A percentile compares a stretch with the other conserved stretches of the same genome.
Evolutionary conservation across 495 filamentous ascomycete species (phyloP).

Genomic region (Penicillium bialowiezense): DNA sequence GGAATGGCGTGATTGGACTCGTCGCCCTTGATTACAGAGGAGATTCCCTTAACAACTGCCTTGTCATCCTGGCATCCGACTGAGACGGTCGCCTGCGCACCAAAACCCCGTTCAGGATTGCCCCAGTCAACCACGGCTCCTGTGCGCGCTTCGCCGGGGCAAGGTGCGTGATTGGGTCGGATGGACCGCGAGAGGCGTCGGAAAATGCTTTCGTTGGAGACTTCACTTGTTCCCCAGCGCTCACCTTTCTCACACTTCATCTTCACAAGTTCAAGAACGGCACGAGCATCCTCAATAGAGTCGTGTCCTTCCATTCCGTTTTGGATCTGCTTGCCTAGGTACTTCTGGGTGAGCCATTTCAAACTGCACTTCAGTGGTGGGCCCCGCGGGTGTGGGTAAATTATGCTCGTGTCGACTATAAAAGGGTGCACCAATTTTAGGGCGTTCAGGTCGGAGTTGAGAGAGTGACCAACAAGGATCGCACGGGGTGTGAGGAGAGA

Average conservation of each 20-base stretch:
- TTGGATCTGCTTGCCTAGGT: conserved; percentile 82
- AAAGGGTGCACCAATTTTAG: conserved; percentile 85
- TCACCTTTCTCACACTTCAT: conserved; percentile 92
- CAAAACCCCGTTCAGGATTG: conserved; percentile 68
- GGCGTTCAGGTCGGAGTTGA: conserved; percentile 84
- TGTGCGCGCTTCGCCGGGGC: conserved; percentile 51
- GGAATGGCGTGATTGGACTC: conserved; percentile 59
- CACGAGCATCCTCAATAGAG: conserved; percentile 85
- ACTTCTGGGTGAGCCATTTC: conserved; percentile 78
- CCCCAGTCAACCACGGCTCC: conserved; percentile 91
- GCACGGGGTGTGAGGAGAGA: conserved; percentile 68
- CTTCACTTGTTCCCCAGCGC: conserved; percentile 73
- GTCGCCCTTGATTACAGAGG: conserved; percentile 67
- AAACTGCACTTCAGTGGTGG: conserved; percentile 71
- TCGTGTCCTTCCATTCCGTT: conserved; percentile 78
- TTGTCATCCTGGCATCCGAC: conserved; percentile 74
- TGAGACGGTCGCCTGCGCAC: conserved; percentile 64
- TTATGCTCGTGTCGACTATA: conserved; percentile 82
- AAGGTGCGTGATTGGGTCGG: conserved; percentile 47
- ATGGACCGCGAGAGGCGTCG: conserved; percentile 66
- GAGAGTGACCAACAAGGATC: conserved; percentile 86
- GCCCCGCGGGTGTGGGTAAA: conserved; percentile 80
- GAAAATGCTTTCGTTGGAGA: conserved; percentile 80
- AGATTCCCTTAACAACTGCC: conserved; percentile 68
- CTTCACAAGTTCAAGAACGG: conserved; percentile 88